Evolutionary conservation across 306 rosid genomes (phyloP).

Genomic region (Citrullus mucosospermus): DNA sequence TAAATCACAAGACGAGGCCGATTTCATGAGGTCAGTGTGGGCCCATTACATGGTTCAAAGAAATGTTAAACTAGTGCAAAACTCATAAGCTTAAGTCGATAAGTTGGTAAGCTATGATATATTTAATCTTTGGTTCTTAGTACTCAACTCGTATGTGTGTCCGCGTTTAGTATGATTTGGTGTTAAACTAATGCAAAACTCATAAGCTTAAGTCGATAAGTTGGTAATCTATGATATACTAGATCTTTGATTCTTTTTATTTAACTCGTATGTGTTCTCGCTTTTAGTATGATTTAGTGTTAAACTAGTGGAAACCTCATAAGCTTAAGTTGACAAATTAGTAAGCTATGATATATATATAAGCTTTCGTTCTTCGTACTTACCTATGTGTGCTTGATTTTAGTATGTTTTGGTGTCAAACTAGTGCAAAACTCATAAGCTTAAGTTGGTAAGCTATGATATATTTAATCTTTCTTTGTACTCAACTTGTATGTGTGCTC

Average conservation of each 20-base stretch:
- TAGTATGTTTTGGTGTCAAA: not conserved
- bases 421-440: too few species aligned
- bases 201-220: too few species aligned
- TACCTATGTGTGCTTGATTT: not conserved
- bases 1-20: conserved; percentile 17
- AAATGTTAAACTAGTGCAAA: not conserved
- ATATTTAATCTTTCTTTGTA: too few species aligned
- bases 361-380: not conserved
- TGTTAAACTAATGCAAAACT: not conserved
- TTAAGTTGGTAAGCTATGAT: too few species aligned
- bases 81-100: not conserved
- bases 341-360: too few species aligned
- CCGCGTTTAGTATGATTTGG: not conserved
- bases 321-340: too few species aligned
- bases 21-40: not conserved
- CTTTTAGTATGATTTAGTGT: too few species aligned
- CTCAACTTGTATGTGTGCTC: too few species aligned
- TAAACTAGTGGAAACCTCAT: too few species aligned
- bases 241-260: too few species aligned
- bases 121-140: not conserved
- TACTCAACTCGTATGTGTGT: not conserved
- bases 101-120: not conserved
- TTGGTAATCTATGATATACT: too few species aligned
- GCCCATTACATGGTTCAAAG: not conserved
- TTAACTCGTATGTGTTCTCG: too few species aligned